Conservation (phyloP, 2,329 filamentous ascomycete genomes). For the Didymosphaeria variabile region DNA sequence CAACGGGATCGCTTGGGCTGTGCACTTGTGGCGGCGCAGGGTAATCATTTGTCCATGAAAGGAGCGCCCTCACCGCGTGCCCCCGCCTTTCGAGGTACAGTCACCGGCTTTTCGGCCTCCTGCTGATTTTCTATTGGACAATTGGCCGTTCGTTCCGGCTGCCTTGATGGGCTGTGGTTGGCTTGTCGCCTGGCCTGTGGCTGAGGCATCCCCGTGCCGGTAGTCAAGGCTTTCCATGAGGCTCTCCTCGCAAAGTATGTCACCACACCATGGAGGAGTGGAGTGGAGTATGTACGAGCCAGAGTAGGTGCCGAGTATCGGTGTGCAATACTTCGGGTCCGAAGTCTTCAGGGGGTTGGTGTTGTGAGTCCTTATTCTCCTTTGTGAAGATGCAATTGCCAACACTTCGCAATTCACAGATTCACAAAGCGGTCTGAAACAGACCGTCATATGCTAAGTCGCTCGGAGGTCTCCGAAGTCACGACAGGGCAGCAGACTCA, state of each 20-base stretch:
- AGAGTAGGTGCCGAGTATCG: background rate
- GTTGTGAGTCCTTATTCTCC: background rate
- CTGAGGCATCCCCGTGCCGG: no score
- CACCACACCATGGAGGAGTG: no score
- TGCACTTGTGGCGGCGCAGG: constrained; percentile 2
- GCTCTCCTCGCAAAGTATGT: background rate
- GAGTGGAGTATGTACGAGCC: background rate
- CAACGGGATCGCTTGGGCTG: background rate
- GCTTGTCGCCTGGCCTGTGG: constrained; percentile 5
- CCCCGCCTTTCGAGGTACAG: background rate
- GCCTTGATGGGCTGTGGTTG: background rate
- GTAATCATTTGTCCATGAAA: constrained; percentile 9
- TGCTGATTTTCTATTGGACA: background rate
- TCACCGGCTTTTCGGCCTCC: background rate
- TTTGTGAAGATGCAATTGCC: background rate
- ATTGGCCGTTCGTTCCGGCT: background rate
- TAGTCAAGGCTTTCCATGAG: background rate
- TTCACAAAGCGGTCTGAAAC: background rate
- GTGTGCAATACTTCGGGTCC: background rate
- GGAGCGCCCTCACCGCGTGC: background rate
- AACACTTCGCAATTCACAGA: background rate
- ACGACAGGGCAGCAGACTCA: constrained; percentile 6
- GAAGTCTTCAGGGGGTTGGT: background rate
- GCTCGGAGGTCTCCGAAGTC: background rate
- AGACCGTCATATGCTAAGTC: background rate